These are phyloP conservation scores for Akanthomyces lecanii DNA, from an alignment of 2,329 filamentous ascomycete genomes.

Conservation along the genomic window DNA sequence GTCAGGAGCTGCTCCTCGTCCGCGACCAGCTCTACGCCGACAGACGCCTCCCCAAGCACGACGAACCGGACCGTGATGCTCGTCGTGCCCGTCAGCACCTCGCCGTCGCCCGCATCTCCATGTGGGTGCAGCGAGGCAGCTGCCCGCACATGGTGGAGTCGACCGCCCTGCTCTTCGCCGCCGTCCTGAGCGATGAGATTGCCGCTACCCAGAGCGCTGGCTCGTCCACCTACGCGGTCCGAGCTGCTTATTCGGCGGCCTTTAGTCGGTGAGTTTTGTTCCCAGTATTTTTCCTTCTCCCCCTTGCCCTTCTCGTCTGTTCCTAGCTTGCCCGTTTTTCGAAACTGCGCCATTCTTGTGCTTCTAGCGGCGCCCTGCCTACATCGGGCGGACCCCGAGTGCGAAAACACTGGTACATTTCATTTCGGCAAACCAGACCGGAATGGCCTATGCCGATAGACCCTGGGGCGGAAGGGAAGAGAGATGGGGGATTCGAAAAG, in stretches of 20 bases:
- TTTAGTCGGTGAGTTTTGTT: conserved; percentile 60
- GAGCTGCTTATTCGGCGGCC: conserved; percentile 68
- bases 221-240: conserved; percentile 55
- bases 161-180: conserved; percentile 68
- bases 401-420: not conserved
- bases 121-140: conserved; percentile 69
- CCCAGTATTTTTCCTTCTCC: not conserved
- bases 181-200: conserved; percentile 59
- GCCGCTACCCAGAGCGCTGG: conserved; percentile 29
- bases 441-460: not conserved
- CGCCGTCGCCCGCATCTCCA: conserved; percentile 55
- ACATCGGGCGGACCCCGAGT: not conserved
- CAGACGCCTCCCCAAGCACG: conserved; percentile 15
- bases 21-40: conserved; percentile 58
- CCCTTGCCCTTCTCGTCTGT: not conserved
- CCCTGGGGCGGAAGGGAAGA: not conserved
- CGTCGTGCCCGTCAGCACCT: conserved; percentile 30
- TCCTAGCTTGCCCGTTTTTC: not conserved
- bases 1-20: conserved; percentile 60
- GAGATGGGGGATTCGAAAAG: not conserved
- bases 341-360: not conserved
- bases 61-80: conserved; percentile 20
- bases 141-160: conserved; percentile 78
- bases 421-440: not conserved
- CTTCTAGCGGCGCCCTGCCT: not conserved